phyloP scores from a whole-genome alignment of 805 yeast species.

The Clavispora carvajalis region DNA sequence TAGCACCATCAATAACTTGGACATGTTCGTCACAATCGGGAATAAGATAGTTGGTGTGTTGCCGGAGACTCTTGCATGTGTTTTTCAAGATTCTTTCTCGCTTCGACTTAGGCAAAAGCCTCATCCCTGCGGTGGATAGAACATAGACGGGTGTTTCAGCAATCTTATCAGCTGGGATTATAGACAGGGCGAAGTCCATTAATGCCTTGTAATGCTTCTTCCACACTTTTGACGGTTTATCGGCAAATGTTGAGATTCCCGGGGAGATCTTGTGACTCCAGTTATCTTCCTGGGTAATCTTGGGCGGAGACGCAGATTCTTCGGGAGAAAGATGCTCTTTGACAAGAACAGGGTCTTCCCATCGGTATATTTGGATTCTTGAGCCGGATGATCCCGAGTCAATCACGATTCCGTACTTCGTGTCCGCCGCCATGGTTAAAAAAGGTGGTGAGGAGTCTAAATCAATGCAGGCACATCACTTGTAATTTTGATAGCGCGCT shows the following conservation, averaged over 20 bases:
- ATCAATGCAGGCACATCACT: not conserved
- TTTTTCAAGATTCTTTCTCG: constrained; percentile 50
- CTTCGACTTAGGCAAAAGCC: constrained; percentile 56
- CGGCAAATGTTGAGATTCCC: constrained; percentile 67
- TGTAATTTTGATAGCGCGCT: not conserved
- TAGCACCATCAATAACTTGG: constrained; percentile 86
- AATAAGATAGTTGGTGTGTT: constrained; percentile 51
- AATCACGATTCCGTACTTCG: constrained; percentile 74
- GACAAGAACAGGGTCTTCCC: constrained; percentile 49
- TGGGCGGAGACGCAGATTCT: constrained; percentile 57
- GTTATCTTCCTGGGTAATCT: constrained; percentile 52
- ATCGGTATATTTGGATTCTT: constrained; percentile 73
- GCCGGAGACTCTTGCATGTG: constrained; percentile 54
- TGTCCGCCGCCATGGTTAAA: not conserved
- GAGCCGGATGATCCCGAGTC: constrained; percentile 98
- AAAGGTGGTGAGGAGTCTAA: not conserved
- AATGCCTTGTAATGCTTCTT: constrained; percentile 60
- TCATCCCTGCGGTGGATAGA: constrained; percentile 97
- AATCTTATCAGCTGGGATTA: constrained; percentile 61
- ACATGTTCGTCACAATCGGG: constrained; percentile 66
- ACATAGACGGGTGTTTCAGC: constrained; percentile 77
- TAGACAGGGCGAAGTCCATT: constrained; percentile 59
- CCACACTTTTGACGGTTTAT: constrained; percentile 56
- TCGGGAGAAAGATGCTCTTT: constrained; percentile 23
- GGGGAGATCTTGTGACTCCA: constrained; percentile 78